phyloP scores from a whole-genome alignment of 345 rosid species.

The Mallotus nudiflorus region DNA sequence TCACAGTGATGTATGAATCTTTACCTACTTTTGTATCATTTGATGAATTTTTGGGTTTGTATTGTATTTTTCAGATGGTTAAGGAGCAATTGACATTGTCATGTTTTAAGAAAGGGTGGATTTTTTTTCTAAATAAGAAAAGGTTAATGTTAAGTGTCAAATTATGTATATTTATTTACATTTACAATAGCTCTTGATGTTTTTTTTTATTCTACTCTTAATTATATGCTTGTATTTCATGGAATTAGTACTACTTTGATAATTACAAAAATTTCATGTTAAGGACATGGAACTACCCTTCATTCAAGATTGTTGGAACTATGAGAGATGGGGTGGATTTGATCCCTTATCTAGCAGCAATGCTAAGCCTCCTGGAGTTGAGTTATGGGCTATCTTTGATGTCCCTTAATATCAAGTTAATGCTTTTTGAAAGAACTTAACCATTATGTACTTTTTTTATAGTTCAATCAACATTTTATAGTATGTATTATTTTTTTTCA shows the following conservation, averaged over 20 bases:
- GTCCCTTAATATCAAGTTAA: slow-evolving; percentile 70
- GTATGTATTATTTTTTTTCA: too few relatives aligned
- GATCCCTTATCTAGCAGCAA: slow-evolving; percentile 79
- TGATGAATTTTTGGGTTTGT: too few relatives aligned
- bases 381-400: slow-evolving; percentile 95
- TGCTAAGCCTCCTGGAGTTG: slow-evolving; percentile 96
- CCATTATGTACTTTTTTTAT: slow-evolving; percentile 85
- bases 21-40: too few relatives aligned
- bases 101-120: too few relatives aligned
- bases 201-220: background rate
- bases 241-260: slow-evolving; percentile 23
- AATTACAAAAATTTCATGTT: slow-evolving; percentile 73
- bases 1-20: too few relatives aligned
- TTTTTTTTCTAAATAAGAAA: too few relatives aligned
- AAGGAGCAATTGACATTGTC: too few relatives aligned
- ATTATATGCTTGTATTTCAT: slow-evolving; percentile 12
- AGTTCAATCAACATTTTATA: slow-evolving; percentile 90
- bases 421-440: slow-evolving; percentile 84
- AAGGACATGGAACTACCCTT: slow-evolving; percentile 95
- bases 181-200: too few relatives aligned
- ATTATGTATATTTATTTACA: too few relatives aligned
- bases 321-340: slow-evolving; percentile 94
- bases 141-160: too few relatives aligned
- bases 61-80: too few relatives aligned
- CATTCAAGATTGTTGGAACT: slow-evolving; percentile 97